Conservation (phyloP, 2,329 filamentous ascomycete species). For the Talaromyces sp. region DNA sequence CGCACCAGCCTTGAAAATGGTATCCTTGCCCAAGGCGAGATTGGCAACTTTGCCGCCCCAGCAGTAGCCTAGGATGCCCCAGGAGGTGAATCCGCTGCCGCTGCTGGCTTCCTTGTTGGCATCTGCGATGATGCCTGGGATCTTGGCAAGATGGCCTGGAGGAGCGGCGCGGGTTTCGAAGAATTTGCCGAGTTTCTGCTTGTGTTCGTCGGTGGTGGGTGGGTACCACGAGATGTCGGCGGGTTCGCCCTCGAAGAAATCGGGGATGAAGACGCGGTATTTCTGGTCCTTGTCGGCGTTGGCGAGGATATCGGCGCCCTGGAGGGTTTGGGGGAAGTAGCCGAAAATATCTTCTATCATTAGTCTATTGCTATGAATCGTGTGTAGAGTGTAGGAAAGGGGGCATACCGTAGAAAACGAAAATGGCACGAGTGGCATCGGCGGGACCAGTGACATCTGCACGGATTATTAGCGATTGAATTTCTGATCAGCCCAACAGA, state of each 20-base stretch:
- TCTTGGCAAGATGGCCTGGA: slow-evolving; percentile 55
- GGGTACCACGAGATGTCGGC: slow-evolving; percentile 61
- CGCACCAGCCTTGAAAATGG: slow-evolving; percentile 56
- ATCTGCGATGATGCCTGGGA: slow-evolving; percentile 55
- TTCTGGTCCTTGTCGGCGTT: slow-evolving; percentile 62
- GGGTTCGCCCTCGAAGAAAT: slow-evolving; percentile 80
- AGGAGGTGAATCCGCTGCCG: slow-evolving; percentile 40
- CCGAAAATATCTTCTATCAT: slow-evolving; percentile 57
- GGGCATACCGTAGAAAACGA: slow-evolving; percentile 52
- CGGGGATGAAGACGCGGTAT: slow-evolving; percentile 86
- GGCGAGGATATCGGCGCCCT: slow-evolving; percentile 62
- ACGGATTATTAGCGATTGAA: neutral
- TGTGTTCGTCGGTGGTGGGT: slow-evolving; percentile 59
- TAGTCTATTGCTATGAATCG: neutral
- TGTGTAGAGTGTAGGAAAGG: neutral
- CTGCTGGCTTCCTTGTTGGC: slow-evolving; percentile 47
- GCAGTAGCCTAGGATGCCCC: slow-evolving; percentile 61
- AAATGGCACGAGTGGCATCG: slow-evolving; percentile 55
- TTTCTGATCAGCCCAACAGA: neutral
- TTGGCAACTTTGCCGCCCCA: slow-evolving; percentile 60
- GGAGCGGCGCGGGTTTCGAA: slow-evolving; percentile 57
- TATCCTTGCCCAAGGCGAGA: slow-evolving; percentile 50
- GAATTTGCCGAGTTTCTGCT: slow-evolving; percentile 58
- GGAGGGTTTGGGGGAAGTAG: slow-evolving; percentile 61
- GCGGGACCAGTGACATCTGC: slow-evolving; percentile 56